Evolutionary conservation across 352 stramenopile species (phyloP), one percentile per base, ranked within the genome.

Genomic region (Globisporangium irregulare): DNA sequence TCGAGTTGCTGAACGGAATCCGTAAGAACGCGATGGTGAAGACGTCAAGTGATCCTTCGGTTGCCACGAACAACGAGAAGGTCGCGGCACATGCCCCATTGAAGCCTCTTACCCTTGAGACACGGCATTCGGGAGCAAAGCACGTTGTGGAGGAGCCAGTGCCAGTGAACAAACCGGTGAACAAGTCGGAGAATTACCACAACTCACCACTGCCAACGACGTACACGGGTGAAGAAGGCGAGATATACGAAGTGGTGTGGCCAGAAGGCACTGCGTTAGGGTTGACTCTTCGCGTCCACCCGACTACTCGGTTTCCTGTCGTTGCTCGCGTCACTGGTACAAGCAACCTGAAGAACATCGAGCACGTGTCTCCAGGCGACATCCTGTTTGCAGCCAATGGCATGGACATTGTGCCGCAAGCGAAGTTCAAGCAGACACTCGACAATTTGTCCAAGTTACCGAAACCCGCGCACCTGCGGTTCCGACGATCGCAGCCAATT

Each of bases 371-470:
- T 3, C 79, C 84, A 14, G 84, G 84, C 15, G 84, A 92, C 54
- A 79, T 92, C 34, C 65, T 92, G 8, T 90, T 88, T 59, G 82
- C 82, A 1, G 84, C 84, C 15, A 92, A 92, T 70, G 82, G 86
- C 36, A 84, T 89, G 75, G 81, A 77, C 62, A 89, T 92, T 71
- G 70, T 89, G 5, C 84, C 84, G 9, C 84, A 92, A 67, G 64
- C 82, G 4, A 92, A 92, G 69, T 90, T 92, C 66, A 92, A 92
- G 66, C 82, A 92, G 65, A 92, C 84, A 8, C 73, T 92, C 20
- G 81, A 90, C 67, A 87, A 90, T 66, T 59, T 92, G 34, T 88
- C 79, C 18, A 84, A 85, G 22, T 71, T 92, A 15, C 84, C 84
- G 36, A 92, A 92, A 66, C 84, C 84, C 9, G 83, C 82, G 34